Percentiles rank a stretch among this genome's conserved stretches.
phyloP scores from a whole-genome alignment of 2,329 filamentous ascomycete species.

The Lasiodiplodia sp. region DNA sequence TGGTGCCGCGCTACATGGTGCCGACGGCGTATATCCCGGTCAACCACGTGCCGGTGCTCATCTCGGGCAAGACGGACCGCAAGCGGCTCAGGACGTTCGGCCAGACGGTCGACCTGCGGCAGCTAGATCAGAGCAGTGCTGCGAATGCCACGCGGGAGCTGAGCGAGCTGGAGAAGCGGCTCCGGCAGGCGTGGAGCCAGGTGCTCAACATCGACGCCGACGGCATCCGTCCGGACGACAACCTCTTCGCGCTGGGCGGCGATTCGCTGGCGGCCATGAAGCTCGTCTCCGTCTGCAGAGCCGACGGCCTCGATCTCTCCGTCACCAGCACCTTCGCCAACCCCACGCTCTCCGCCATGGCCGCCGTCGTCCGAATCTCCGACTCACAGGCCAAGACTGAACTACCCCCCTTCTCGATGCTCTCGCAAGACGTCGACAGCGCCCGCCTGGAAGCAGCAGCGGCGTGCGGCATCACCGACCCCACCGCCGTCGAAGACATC shows the following conservation, averaged over 20 bases:
- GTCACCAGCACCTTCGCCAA: conserved; percentile 64
- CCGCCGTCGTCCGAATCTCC: conserved; percentile 42
- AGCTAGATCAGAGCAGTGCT: conserved; percentile 24
- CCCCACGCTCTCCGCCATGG: conserved; percentile 56
- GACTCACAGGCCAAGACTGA: conserved; percentile 36
- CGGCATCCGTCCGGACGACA: conserved; percentile 62
- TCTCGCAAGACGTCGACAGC: conserved; percentile 41
- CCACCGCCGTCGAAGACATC: conserved; percentile 45
- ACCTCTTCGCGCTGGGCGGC: conserved; percentile 67
- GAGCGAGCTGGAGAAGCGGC: conserved; percentile 14
- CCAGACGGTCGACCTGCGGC: conserved; percentile 31
- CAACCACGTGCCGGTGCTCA: conserved; percentile 51
- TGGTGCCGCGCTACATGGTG: conserved; percentile 47
- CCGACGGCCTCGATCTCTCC: conserved; percentile 57
- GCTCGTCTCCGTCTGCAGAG: conserved; percentile 62
- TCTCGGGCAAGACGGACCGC: conserved; percentile 52
- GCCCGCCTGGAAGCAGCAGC: conserved; percentile 48
- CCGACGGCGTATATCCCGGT: conserved; percentile 54
- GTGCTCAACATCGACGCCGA: conserved; percentile 30
- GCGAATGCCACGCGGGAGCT: background rate
- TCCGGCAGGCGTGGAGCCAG: conserved; percentile 30
- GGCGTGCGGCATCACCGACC: conserved; percentile 39
- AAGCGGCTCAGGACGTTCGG: conserved; percentile 35
- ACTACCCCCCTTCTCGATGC: conserved; percentile 44
- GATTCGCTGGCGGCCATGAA: conserved; percentile 69